Percentiles rank a stretch among this genome's conserved stretches.
phyloP scores from a whole-genome alignment of 192 early-diverging fungal species.

The Rhizophagus sp. region DNA sequence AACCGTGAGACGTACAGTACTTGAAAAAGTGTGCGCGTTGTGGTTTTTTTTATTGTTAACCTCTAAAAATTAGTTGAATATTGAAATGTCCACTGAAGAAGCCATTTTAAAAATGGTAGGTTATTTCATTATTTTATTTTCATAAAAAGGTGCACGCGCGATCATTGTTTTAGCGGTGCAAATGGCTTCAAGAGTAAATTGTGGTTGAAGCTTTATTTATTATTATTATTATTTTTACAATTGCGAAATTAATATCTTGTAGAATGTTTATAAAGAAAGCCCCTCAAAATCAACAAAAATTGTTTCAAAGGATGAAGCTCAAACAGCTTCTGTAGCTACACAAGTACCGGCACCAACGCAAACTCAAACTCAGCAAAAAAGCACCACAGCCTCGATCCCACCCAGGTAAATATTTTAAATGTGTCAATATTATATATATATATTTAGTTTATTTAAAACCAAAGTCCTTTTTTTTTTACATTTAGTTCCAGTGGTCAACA shows the following conservation, averaged over 20 bases:
- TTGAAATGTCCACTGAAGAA: conserved; percentile 13
- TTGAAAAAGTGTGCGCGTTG: conserved; percentile 3
- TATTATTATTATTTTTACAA: not conserved
- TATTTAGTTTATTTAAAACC: not conserved
- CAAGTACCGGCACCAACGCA: not conserved
- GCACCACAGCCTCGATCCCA: not conserved
- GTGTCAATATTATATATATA: not conserved
- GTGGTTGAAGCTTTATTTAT: not conserved
- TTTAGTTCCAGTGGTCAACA: not conserved
- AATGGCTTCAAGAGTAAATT: not conserved
- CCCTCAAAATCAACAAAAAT: conserved; percentile 15
- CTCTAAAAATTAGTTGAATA: conserved; percentile 3
- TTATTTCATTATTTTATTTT: not conserved
- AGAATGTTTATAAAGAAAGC: conserved; percentile 19
- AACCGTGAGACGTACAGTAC: conserved; percentile 14
- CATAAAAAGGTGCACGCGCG: not conserved
- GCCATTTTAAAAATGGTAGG: conserved; percentile 18
- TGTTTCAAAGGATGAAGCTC: conserved; percentile 13
- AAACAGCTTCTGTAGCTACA: not conserved
- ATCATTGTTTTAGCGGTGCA: not conserved
- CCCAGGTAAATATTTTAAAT: not conserved
- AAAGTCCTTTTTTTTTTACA: not conserved
- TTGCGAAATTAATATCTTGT: not conserved
- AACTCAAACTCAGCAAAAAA: not conserved
- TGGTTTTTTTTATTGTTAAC: not conserved